These are phyloP conservation scores for Scedosporium apiospermum DNA, from an alignment of 2,329 filamentous ascomycete genomes.

Conservation along the genomic window DNA sequence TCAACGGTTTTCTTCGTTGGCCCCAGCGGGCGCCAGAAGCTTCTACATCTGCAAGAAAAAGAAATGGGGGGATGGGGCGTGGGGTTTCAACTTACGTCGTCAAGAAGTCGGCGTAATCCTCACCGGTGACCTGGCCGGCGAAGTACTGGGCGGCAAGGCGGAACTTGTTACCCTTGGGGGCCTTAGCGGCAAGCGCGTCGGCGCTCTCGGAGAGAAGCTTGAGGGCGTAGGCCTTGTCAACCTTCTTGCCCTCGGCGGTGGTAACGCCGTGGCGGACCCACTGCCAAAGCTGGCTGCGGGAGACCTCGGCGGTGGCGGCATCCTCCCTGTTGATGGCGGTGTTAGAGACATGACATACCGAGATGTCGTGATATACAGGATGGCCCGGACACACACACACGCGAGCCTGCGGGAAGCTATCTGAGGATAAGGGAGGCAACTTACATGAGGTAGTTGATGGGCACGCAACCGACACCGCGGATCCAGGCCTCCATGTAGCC, in stretches of 20 bases:
- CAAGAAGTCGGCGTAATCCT: conserved; percentile 96
- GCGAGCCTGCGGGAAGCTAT: no score
- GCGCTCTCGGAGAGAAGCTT: conserved; percentile 80
- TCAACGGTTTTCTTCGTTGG: conserved; percentile 3
- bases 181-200: conserved; percentile 63
- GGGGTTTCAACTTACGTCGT: conserved; percentile 51
- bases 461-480: conserved; percentile 87
- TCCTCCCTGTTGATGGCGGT: conserved; percentile 54
- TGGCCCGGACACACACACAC: not conserved
- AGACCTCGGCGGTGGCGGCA: conserved; percentile 93
- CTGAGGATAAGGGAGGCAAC: conserved; percentile 8
- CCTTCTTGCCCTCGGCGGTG: conserved; percentile 80
- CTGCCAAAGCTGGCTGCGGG: conserved; percentile 90
- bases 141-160: conserved; percentile 89
- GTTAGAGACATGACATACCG: conserved; percentile 4
- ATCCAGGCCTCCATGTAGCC: conserved; percentile 99
- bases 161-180: conserved; percentile 83
- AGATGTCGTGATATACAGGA: not conserved
- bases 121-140: conserved; percentile 82
- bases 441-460: conserved; percentile 93
- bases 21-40: not conserved
- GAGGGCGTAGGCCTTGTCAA: conserved; percentile 87
- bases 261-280: conserved; percentile 69
- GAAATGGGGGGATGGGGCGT: not conserved
- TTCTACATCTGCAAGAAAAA: not conserved